Percentiles rank a stretch among this genome's conserved stretches.
Evolutionary conservation across 192 early-diverging fungal species (phyloP).

Genomic region (Coemansia reversa): DNA sequence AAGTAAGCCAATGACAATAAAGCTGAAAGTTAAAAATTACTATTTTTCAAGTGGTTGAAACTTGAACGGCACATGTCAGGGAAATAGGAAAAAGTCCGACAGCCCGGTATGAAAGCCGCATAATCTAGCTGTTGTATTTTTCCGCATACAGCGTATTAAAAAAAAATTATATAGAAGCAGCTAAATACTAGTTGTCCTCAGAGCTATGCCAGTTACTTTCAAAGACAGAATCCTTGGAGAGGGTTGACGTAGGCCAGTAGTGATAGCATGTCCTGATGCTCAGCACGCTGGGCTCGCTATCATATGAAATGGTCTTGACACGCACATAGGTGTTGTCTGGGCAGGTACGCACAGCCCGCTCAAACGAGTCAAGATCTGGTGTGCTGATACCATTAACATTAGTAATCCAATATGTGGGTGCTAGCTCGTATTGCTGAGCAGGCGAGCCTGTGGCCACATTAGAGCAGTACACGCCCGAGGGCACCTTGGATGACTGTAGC

Average conservation of each 20-base stretch:
- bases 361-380: conserved; percentile 62
- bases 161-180: too few relatives aligned
- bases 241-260: conserved; percentile 68
- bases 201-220: conserved; percentile 53
- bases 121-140: too few relatives aligned
- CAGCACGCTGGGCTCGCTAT: conserved; percentile 58
- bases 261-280: conserved; percentile 72
- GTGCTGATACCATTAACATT: conserved; percentile 64
- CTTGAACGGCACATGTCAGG: too few relatives aligned
- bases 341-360: conserved; percentile 57
- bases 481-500: conserved; percentile 65
- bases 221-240: conserved; percentile 49
- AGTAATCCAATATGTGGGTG: conserved; percentile 64
- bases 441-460: conserved; percentile 64
- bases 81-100: too few relatives aligned
- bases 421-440: conserved; percentile 60
- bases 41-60: too few relatives aligned
- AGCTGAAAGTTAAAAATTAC: too few relatives aligned
- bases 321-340: conserved; percentile 56
- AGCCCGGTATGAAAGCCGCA: too few relatives aligned
- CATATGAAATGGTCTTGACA: conserved; percentile 28
- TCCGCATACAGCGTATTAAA: too few relatives aligned
- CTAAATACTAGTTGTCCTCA: not conserved
- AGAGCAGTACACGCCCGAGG: conserved; percentile 65
- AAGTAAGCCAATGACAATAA: too few relatives aligned